A percentile compares a stretch with the other conserved stretches of the same genome.
Evolutionary conservation across 305 asterid species (phyloP).

Genomic region (Fraxinus ornus): DNA sequence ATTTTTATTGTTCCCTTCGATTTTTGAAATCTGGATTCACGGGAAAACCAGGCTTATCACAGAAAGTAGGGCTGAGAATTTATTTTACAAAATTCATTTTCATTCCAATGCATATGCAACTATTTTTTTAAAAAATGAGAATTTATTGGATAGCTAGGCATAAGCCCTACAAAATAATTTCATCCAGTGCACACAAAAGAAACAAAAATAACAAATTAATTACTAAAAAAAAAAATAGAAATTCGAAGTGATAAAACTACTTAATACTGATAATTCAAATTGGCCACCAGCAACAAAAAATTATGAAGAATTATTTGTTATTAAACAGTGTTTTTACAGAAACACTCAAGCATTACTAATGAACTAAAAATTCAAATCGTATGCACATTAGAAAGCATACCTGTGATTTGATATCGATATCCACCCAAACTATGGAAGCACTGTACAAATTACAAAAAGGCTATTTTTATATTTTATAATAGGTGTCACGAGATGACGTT

Average conservation of each 20-base stretch:
- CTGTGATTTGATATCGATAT: not conserved
- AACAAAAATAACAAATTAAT: not conserved
- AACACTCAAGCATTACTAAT: not conserved
- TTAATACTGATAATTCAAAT: not conserved
- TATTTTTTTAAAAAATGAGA: not conserved
- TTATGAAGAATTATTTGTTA: not conserved
- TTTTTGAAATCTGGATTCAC: not conserved
- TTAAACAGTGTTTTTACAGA: not conserved
- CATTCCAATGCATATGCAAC: not conserved
- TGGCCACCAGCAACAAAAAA: not conserved
- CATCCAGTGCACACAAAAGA: not conserved
- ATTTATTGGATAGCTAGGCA: not conserved
- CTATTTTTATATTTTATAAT: not conserved
- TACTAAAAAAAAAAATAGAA: not conserved
- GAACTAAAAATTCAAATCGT: not conserved
- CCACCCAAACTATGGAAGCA: not conserved
- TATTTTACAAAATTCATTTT: not conserved
- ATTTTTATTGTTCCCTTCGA: not conserved
- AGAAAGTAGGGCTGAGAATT: not conserved
- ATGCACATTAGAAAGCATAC: not conserved
- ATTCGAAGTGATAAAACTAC: not conserved
- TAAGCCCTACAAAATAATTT: not conserved
- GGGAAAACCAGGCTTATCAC: not conserved
- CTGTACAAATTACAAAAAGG: not conserved
- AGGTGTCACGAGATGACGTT: not conserved